Percentiles rank a stretch among this genome's conserved stretches.
Conservation (phyloP, 805 yeast species). For the Hagleromyces aurorensis region DNA sequence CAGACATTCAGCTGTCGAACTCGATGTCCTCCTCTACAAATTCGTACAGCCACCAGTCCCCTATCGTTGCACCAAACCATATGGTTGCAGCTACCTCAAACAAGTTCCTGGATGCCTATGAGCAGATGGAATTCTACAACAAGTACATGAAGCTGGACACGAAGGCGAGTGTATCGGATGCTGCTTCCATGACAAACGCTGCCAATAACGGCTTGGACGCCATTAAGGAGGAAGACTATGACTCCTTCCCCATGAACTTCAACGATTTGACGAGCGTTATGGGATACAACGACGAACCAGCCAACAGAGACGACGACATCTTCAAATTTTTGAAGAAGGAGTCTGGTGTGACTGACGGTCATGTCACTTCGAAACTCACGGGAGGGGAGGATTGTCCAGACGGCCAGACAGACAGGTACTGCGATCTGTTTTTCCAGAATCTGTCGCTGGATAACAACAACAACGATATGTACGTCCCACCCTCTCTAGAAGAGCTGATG, state of each 20-base stretch:
- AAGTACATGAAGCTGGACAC: conserved; percentile 11
- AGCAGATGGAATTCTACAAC: conserved; percentile 17
- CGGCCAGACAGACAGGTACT: too few relatives aligned
- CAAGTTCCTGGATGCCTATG: conserved; percentile 18
- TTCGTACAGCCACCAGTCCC: conserved; percentile 3
- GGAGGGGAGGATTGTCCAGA: too few relatives aligned
- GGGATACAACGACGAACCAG: too few relatives aligned
- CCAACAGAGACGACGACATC: too few relatives aligned
- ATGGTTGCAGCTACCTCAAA: conserved; percentile 7
- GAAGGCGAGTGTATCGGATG: conserved; percentile 1
- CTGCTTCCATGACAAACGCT: conserved; percentile 2
- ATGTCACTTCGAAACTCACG: too few relatives aligned
- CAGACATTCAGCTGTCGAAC: conserved; percentile 14
- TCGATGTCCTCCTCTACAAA: conserved; percentile 11
- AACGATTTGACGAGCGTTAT: too few relatives aligned
- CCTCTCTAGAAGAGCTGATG: conserved; percentile 29
- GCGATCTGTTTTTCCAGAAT: conserved; percentile 5
- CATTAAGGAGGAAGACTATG: conserved; percentile 11
- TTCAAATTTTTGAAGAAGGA: too few relatives aligned
- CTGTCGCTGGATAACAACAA: conserved; percentile 3
- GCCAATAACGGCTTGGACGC: conserved; percentile 9
- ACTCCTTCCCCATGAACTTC: too few relatives aligned
- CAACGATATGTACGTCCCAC: conserved; percentile 19
- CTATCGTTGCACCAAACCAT: conserved; percentile 1
- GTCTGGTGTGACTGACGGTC: too few relatives aligned